Evolutionary conservation across 495 filamentous ascomycete genomes (phyloP).

Genomic region (Rhypophila decipiens): DNA sequence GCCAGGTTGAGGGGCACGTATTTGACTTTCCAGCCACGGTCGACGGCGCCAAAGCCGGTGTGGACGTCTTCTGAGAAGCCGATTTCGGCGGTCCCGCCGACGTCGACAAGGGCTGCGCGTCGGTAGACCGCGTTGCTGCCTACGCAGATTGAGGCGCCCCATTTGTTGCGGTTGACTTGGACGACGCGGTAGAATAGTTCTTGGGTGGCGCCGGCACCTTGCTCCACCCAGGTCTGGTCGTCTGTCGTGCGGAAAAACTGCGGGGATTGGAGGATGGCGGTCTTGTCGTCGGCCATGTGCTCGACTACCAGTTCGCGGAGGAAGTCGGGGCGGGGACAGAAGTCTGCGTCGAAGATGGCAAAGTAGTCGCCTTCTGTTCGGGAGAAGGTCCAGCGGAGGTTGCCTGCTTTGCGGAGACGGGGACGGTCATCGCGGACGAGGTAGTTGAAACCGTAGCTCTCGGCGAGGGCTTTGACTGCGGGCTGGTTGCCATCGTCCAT

Average conservation of each 20-base stretch:
- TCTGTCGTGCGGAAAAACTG: conserved; percentile 26
- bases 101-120: conserved; percentile 19
- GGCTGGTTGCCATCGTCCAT: conserved; percentile 21
- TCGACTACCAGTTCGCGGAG: conserved; percentile 22
- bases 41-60: conserved; percentile 27
- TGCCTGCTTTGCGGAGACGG: conserved; percentile 26
- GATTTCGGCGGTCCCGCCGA: conserved; percentile 27
- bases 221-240: conserved; percentile 30
- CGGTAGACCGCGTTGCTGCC: conserved; percentile 27
- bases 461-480: conserved; percentile 15
- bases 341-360: conserved; percentile 30
- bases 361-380: conserved; percentile 24
- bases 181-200: conserved; percentile 30
- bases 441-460: conserved; percentile 24
- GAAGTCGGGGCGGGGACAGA: conserved; percentile 25
- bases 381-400: conserved; percentile 25
- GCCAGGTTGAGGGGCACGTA: conserved; percentile 27
- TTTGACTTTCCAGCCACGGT: conserved; percentile 30
- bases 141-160: conserved; percentile 28
- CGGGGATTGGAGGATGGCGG: conserved; percentile 23
- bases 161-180: conserved; percentile 26
- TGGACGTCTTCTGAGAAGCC: conserved; percentile 30
- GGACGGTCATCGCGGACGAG: conserved; percentile 27
- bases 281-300: conserved; percentile 24
- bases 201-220: conserved; percentile 28